A percentile compares a stretch with the other conserved stretches of the same genome.
These are phyloP conservation scores for Acacia pycnantha DNA, from an alignment of 331 rosid genomes.

Conservation along the genomic window DNA sequence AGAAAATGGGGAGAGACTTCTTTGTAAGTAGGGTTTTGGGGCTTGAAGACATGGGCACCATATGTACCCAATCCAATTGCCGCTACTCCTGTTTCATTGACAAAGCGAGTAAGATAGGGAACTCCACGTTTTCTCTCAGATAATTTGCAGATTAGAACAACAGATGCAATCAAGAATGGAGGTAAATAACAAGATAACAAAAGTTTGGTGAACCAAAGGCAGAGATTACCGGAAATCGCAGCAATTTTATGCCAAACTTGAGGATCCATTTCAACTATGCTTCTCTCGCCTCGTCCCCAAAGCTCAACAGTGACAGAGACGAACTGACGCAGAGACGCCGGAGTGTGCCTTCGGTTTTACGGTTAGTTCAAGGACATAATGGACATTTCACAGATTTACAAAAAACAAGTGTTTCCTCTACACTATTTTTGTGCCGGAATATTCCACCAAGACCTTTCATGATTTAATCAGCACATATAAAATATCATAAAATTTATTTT, in stretches of 20 bases:
- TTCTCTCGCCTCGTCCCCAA: neutral
- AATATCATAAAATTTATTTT: too few species aligned
- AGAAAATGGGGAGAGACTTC: slow-evolving; percentile 40
- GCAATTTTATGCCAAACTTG: slow-evolving; percentile 82
- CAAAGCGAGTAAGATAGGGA: slow-evolving; percentile 4
- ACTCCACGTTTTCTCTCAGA: neutral
- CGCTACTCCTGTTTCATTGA: slow-evolving; percentile 62
- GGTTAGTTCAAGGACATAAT: neutral
- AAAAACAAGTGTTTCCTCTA: neutral
- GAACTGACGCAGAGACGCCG: neutral
- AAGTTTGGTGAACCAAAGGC: neutral
- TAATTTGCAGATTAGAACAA: neutral
- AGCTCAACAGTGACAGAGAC: neutral
- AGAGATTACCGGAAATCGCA: slow-evolving; percentile 66
- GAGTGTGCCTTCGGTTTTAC: neutral
- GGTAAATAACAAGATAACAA: neutral
- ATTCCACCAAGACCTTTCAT: neutral
- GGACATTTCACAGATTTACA: neutral
- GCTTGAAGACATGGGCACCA: slow-evolving; percentile 89
- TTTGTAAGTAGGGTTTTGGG: slow-evolving; percentile 72
- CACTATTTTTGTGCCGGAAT: neutral
- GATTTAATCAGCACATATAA: too few species aligned
- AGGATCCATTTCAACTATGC: slow-evolving; percentile 52
- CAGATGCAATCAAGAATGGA: neutral
- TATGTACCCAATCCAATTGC: slow-evolving; percentile 92